Conservation (phyloP, 306 rosid genomes). For the Sindora glabra region DNA sequence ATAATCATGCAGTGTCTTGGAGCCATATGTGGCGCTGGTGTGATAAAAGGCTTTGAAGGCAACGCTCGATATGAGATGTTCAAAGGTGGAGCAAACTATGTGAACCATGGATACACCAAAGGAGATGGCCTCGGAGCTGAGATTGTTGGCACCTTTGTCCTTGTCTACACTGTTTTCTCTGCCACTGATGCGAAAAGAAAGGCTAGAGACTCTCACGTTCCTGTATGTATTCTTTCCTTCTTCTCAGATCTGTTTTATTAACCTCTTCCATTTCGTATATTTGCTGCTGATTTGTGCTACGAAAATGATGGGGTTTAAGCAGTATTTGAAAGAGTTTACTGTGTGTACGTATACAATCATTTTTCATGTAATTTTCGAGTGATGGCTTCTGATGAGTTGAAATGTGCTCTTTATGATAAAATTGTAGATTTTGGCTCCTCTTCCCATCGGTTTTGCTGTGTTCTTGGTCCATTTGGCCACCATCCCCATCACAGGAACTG, state of each 20-base stretch:
- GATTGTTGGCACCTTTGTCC: slow-evolving; percentile 90
- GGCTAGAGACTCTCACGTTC: slow-evolving; percentile 90
- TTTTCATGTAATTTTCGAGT: no score
- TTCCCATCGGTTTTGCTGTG: slow-evolving; percentile 93
- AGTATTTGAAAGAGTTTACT: no score
- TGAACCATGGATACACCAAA: slow-evolving; percentile 68
- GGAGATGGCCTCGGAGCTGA: slow-evolving; percentile 88
- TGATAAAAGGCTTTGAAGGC: slow-evolving; percentile 69
- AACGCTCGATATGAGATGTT: slow-evolving; percentile 24
- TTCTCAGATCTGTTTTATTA: neutral
- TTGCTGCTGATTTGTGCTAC: no score
- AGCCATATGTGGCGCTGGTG: slow-evolving; percentile 90
- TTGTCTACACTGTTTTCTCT: slow-evolving; percentile 90
- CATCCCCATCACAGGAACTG: slow-evolving; percentile 87
- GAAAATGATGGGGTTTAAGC: no score
- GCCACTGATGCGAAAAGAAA: slow-evolving; percentile 94
- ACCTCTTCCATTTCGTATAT: no score
- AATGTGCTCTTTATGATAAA: neutral
- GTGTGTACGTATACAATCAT: no score
- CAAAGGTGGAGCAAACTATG: slow-evolving; percentile 71
- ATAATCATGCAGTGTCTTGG: slow-evolving; percentile 85
- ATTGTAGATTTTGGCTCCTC: slow-evolving; percentile 81
- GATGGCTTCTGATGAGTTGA: no score
- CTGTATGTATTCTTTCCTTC: slow-evolving; percentile 34
- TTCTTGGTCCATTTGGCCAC: slow-evolving; percentile 97